Conservation (phyloP, 306 rosid species). For the Sindora glabra region DNA sequence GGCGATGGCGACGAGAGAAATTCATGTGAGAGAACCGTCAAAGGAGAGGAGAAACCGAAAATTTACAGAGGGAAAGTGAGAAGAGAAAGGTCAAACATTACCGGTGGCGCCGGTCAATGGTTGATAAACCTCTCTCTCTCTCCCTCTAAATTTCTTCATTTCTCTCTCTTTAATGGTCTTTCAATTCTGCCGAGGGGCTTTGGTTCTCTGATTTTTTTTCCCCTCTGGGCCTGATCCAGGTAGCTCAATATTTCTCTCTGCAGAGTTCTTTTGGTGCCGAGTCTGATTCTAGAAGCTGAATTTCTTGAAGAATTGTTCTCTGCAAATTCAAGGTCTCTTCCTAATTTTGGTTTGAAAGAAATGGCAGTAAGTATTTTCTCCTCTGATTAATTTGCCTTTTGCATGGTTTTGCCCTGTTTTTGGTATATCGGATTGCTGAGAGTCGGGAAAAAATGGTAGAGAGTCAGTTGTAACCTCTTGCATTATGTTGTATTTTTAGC, state of each 20-base stretch:
- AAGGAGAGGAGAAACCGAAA: slow-evolving; percentile 23
- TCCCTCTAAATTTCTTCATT: background rate
- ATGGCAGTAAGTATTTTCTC: slow-evolving; percentile 58
- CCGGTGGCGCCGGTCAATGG: slow-evolving; percentile 77
- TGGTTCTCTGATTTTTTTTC: slow-evolving; percentile 11
- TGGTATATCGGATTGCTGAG: slow-evolving; percentile 17
- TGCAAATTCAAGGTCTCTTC: slow-evolving; percentile 18
- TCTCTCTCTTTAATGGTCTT: slow-evolving; percentile 22
- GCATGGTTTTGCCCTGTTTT: background rate
- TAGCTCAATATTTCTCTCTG: too few species aligned
- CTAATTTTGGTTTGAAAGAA: slow-evolving; percentile 32
- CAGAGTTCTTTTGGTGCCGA: background rate
- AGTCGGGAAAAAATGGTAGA: background rate
- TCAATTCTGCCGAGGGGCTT: slow-evolving; percentile 26
- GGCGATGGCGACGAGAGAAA: too few species aligned
- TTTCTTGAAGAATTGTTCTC: slow-evolving; percentile 14
- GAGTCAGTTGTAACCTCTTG: slow-evolving; percentile 6
- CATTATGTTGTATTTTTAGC: slow-evolving; percentile 16
- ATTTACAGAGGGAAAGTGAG: slow-evolving; percentile 15
- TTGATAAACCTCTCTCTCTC: slow-evolving; percentile 51
- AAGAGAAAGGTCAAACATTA: slow-evolving; percentile 59
- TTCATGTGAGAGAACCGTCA: slow-evolving; percentile 4
- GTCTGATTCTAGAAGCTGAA: slow-evolving; percentile 18
- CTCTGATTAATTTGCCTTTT: background rate
- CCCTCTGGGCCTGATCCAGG: too few species aligned